Base-by-base conservation (phyloP, 106 monocot species). In the Dioscorea zingiberensis region DNA sequence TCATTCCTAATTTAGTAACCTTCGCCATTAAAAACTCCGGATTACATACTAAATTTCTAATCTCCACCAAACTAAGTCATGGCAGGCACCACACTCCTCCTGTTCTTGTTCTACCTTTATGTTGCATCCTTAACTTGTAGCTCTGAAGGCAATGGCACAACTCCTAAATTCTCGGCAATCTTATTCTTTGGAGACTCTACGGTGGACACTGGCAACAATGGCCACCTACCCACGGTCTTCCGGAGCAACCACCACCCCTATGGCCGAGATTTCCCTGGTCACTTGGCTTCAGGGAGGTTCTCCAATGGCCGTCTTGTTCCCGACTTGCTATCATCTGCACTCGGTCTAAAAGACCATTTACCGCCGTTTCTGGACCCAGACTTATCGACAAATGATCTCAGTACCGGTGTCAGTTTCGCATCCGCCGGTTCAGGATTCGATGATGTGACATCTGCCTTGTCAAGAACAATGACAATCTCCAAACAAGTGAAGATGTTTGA, bases 361-460 rank as follows among this genome's bases (percentile, higher is more conserved):
- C 74, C 74, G 9, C 69, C 79, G 18, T 69, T 69, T 58, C 48
- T 74, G 64, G 64, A 79, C 54, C 63, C 73, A 3, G 7, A 45
- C 1, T 49, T 79, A 13, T 59, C 69, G 14, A 54, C 63, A 27
- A 25, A 74, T 3, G 79, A 74, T 10, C 44, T 81, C 18, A 23
- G 1, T 29, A 63, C 68, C 1, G 81, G 81, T 2, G 81, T 68
- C 8, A 76, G 66, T 63, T 81, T 81, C 29, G 81, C 81, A 6
- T 81, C 81, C 12, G 81, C 81, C 18, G 81, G 81, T 7, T 56
- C 81, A 16, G 81, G 81, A 16, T 67, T 72, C n/a, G 81, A 81
- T 27, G 56, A 81, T 24, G 25, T 30, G 21, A 81, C 81, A 1
- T 67, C 81, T 18, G 10, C 10, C 2, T 2, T 55, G 0, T 58